Base-by-base conservation (phyloP, 2,329 filamentous ascomycete species). In the Phialemoniopsis sp. region DNA sequence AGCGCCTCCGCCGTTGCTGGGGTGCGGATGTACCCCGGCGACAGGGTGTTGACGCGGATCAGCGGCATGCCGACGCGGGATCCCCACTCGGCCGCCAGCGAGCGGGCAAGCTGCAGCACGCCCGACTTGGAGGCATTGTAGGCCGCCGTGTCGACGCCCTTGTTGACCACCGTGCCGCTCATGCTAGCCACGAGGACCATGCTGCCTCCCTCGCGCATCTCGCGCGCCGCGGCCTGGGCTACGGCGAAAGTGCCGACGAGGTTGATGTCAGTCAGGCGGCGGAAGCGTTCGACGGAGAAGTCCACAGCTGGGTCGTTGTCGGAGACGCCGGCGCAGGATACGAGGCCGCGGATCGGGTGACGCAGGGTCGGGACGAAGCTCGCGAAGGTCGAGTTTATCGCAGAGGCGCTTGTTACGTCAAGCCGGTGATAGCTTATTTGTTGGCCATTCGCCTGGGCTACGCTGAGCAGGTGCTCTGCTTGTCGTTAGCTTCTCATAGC, bases 181-280 rank as follows among this genome's bases (percentile, higher is more conserved):
- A 86, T 86, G 48, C 78, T 82, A 13, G 74, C 80, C 54, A 87
- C 82, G 53, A 87, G 61, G 12, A 78, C 76, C 43, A 87, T 76
- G 54, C 78, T 84, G 1, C 82, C 47, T 13, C 33, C 81, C 37
- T 72, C 70, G 16, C 80, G 66, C 74, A 87, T 81, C 58, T 93
- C 85, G 40, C 82, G 76, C 28, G 89, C 90, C n/a, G 88, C 87
- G 14, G 88, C 88, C 68, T 91, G 87, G 18, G 89, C 88, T 46
- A 88, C 94, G 76, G 90, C 80, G 65, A 89, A 87, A 18, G 76
- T 81, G 12, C 89, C 90, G n/a, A 81, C 93, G 51, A 95, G 73
- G 63, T 96, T 94, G 55, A 91, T 83, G 53, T 85, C 78, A 7
- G 63, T 29, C 8, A 60, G 34, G 4, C n/a, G n/a, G n/a, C n/a